Evolutionary conservation across 331 rosid genomes (phyloP).

Genomic region (Saraca asoca): DNA sequence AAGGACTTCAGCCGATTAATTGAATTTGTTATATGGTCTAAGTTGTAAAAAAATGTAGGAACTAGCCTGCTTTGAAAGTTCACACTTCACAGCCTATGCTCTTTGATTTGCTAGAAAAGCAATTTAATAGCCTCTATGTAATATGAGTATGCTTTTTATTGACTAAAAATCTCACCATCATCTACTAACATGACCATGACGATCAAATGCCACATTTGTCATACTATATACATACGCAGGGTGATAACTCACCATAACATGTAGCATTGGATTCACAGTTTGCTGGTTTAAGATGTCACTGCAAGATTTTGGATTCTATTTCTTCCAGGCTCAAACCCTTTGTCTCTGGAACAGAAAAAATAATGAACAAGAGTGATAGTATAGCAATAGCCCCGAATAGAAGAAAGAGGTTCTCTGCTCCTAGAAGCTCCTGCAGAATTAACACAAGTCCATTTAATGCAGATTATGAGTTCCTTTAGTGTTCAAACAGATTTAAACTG

Average conservation of each 20-base stretch:
- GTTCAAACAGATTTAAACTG: conserved; percentile 2
- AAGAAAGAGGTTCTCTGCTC: conserved; percentile 92
- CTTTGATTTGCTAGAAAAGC: neutral
- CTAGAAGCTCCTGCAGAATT: conserved; percentile 74
- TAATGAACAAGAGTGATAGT: conserved; percentile 66
- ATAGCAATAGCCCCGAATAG: conserved; percentile 82
- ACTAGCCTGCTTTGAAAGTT: neutral
- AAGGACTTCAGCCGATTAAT: neutral
- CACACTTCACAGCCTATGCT: neutral
- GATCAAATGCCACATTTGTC: conserved; percentile 14
- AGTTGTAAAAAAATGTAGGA: neutral
- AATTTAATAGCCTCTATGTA: neutral
- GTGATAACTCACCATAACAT: conserved; percentile 27
- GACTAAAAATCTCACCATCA: conserved; percentile 3
- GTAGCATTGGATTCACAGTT: conserved; percentile 22
- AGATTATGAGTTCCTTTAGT: conserved; percentile 23
- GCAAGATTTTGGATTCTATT: conserved; percentile 81
- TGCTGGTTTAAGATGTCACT: conserved; percentile 46
- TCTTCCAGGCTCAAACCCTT: conserved; percentile 95
- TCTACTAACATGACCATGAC: conserved; percentile 1
- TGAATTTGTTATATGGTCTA: neutral
- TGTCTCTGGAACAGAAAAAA: conserved; percentile 77
- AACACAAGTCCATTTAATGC: conserved; percentile 23
- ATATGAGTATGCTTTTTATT: conserved; percentile 27
- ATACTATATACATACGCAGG: neutral